Evolutionary conservation across 1,139 yeast species (phyloP).

Genomic region (Debaryomyces sp.): DNA sequence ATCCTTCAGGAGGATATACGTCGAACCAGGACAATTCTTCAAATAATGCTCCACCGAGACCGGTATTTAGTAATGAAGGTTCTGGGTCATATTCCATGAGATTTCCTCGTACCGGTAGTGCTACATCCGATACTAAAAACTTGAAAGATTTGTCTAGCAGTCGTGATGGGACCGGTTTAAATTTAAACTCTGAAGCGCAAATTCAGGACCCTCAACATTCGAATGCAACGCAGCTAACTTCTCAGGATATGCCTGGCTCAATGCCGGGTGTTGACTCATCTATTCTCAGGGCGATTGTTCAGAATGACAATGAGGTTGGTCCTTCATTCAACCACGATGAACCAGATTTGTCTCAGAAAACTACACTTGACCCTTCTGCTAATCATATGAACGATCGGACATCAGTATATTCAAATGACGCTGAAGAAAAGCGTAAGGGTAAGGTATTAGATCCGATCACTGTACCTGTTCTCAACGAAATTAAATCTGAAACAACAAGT

Average conservation of each 20-base stretch:
- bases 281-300: background rate
- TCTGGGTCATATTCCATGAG: background rate
- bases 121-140: background rate
- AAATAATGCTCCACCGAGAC: background rate
- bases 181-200: background rate
- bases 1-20: background rate
- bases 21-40: background rate
- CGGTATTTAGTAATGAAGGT: background rate
- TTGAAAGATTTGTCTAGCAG: background rate
- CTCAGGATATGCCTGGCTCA: background rate
- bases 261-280: slow-evolving; percentile 2
- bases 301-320: background rate
- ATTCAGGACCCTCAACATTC: background rate
- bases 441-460: slow-evolving; percentile 11
- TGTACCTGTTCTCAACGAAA: slow-evolving; percentile 17
- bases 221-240: no score
- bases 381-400: slow-evolving; percentile 1
- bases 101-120: background rate
- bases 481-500: slow-evolving; percentile 13
- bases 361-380: slow-evolving; percentile 5
- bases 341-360: background rate
- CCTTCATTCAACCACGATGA: background rate
- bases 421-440: background rate
- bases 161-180: background rate
- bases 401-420: slow-evolving; percentile 1